These are phyloP conservation scores for Ceriops decandra DNA, from an alignment of 345 rosid species.

Conservation along the genomic window DNA sequence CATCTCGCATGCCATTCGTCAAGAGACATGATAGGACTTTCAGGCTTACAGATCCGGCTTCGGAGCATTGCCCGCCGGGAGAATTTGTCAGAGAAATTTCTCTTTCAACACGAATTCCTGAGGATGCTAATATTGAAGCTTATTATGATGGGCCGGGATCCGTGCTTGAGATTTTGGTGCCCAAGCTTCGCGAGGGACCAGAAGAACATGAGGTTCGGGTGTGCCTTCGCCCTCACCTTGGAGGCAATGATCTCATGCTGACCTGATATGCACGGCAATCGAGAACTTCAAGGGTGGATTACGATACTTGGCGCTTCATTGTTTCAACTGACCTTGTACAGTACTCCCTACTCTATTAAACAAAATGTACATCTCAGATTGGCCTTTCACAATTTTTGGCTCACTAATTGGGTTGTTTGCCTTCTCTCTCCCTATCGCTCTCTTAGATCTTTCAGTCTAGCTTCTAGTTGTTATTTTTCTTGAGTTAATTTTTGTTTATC, in stretches of 20 bases:
- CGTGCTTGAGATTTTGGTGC: slow-evolving; percentile 24
- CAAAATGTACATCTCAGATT: slow-evolving; percentile 12
- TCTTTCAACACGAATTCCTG: slow-evolving; percentile 26
- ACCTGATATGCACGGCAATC: slow-evolving; percentile 40
- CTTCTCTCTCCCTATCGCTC: background rate
- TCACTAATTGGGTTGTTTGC: slow-evolving; percentile 19
- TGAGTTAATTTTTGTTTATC: slow-evolving; percentile 6
- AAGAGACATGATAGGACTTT: slow-evolving; percentile 27
- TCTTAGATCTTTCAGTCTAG: background rate
- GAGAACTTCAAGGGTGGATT: slow-evolving; percentile 13
- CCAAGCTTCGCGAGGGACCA: slow-evolving; percentile 26
- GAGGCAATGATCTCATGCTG: slow-evolving; percentile 73
- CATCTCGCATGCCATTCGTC: slow-evolving; percentile 24
- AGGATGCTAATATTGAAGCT: slow-evolving; percentile 25
- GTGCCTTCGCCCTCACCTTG: slow-evolving; percentile 38
- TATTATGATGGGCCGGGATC: slow-evolving; percentile 27
- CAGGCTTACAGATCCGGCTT: slow-evolving; percentile 23
- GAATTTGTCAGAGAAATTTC: slow-evolving; percentile 27
- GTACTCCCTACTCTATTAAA: slow-evolving; percentile 26
- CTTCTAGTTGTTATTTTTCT: slow-evolving; percentile 17
- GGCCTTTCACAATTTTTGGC: slow-evolving; percentile 11
- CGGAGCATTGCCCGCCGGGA: slow-evolving; percentile 29
- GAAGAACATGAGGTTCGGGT: slow-evolving; percentile 28
- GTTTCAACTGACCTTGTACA: slow-evolving; percentile 32
- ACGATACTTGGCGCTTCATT: slow-evolving; percentile 27